phyloP scores from a whole-genome alignment of 768 basidiomycete species.

The Serendipita sp. region DNA sequence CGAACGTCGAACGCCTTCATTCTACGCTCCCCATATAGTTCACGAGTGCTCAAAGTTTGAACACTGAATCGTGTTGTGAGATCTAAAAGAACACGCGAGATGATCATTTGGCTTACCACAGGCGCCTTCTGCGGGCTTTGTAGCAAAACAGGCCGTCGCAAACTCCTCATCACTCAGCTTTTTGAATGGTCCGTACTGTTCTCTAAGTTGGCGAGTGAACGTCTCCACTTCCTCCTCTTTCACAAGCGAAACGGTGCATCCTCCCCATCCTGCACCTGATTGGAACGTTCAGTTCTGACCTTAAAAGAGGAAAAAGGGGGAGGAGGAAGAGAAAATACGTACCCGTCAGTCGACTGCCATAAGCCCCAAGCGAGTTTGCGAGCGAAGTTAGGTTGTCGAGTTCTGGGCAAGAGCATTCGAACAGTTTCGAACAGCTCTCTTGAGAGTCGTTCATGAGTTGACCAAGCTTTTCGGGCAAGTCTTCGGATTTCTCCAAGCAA shows the following conservation, averaged over 20 bases:
- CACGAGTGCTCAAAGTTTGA: no score
- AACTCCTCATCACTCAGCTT: slow-evolving; percentile 42
- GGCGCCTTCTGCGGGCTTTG: slow-evolving; percentile 67
- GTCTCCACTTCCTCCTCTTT: slow-evolving; percentile 40
- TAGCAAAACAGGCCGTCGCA: slow-evolving; percentile 61
- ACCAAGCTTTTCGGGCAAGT: slow-evolving; percentile 33
- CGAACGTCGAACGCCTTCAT: no score
- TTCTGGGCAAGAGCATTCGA: slow-evolving; percentile 69
- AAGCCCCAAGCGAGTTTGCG: slow-evolving; percentile 54
- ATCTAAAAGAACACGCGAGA: no score
- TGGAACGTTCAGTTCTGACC: background rate
- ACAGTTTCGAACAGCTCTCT: slow-evolving; percentile 47
- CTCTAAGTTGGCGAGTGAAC: slow-evolving; percentile 49
- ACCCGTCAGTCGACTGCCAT: slow-evolving; percentile 77
- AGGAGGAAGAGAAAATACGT: slow-evolving; percentile 11
- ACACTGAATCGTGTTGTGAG: no score
- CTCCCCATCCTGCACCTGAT: slow-evolving; percentile 80
- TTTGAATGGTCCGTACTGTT: slow-evolving; percentile 49
- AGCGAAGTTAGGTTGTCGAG: slow-evolving; percentile 52
- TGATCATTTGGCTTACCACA: slow-evolving; percentile 38
- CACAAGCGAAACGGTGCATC: slow-evolving; percentile 73
- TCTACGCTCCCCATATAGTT: no score
- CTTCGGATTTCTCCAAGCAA: slow-evolving; percentile 33
- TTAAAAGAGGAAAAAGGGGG: background rate
- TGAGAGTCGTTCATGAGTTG: slow-evolving; percentile 68